Evolutionary conservation across 78 protist genomes (phyloP).

Genomic region (Bigelowiella natans): DNA sequence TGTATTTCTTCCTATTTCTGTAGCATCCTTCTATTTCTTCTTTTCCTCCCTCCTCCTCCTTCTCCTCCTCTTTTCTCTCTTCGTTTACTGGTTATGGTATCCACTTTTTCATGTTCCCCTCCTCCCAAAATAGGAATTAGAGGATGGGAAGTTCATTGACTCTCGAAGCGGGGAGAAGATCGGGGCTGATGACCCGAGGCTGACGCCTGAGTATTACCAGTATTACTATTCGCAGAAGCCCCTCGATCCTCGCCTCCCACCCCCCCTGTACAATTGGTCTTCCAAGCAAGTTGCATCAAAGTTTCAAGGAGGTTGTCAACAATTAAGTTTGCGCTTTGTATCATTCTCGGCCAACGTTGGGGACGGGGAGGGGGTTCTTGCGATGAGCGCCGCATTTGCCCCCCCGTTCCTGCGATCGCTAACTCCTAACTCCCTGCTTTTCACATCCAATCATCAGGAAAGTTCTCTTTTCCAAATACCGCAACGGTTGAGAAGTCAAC

Average conservation of each 20-base stretch:
- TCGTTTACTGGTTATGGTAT: too few species aligned
- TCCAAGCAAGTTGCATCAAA: background rate
- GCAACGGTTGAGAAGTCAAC: background rate
- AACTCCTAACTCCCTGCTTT: background rate
- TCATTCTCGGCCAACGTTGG: background rate
- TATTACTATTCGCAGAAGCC: constrained; percentile 14
- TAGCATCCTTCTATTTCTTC: background rate
- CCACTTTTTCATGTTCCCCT: too few species aligned
- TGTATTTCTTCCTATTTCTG: background rate
- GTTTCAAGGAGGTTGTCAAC: background rate
- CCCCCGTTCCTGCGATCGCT: background rate
- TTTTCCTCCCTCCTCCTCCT: background rate
- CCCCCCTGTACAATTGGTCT: constrained; percentile 20
- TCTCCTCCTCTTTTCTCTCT: too few species aligned
- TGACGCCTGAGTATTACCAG: constrained; percentile 4
- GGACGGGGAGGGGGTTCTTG: background rate
- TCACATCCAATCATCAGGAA: too few species aligned
- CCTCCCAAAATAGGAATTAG: background rate
- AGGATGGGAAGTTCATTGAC: background rate
- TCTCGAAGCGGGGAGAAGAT: background rate
- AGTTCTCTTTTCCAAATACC: too few species aligned
- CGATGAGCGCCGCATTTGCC: background rate
- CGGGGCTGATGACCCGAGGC: background rate
- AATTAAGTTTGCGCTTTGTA: background rate
- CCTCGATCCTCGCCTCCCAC: constrained; percentile 15